Base-by-base conservation (phyloP, 768 basidiomycete genomes). In the Collybiopsis confluens region DNA sequence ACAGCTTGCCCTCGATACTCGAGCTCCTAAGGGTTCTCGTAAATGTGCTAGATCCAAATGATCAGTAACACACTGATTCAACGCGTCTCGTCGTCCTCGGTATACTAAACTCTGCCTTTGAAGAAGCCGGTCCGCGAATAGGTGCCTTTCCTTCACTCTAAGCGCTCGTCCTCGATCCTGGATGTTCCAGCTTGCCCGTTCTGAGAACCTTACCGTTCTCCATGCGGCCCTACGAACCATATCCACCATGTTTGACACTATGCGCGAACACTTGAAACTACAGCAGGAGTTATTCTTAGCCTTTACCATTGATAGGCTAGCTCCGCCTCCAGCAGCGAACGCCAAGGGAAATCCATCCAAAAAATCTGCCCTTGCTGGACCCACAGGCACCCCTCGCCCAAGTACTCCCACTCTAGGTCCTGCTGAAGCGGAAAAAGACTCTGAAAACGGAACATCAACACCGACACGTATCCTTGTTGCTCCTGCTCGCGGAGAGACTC, bases 141-240 rank as follows among this genome's bases (percentile, higher is more conserved):
- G 82, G 85, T 21, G 73, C 80, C 24, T 98, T 88, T 67, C 83
- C 88, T 6, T 91, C 90, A 6, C 73, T 98, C 30, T 73, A 83
- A 46, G 74, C 78, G 24, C 83, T 98, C 52, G 75, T 98, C 30
- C 71, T 90, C 13, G 96, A 99, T 64, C 78, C 88, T 45, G 94
- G 91, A 0, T 98, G 96, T 98, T 99, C 77, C 95, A 97, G 71
- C 83, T 99, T 33, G 94, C 93, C 20, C 83, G 95, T 33, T 94
- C 93, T 1, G 94, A 97, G 58, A 90, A 91, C 55, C 78, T 81
- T 8, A 76, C 79, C 44, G 81, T 99, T 46, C 78, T 98, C 9
- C 85, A 92, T 42, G 74, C 82, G 52, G 79, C 93, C 16, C 75
- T 99, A 24, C 87, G 96, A 23, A 86, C 90, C 1, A 90, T 92